phyloP scores from a whole-genome alignment of 192 early-diverging fungal species.

The Rhizophagus clarus region DNA sequence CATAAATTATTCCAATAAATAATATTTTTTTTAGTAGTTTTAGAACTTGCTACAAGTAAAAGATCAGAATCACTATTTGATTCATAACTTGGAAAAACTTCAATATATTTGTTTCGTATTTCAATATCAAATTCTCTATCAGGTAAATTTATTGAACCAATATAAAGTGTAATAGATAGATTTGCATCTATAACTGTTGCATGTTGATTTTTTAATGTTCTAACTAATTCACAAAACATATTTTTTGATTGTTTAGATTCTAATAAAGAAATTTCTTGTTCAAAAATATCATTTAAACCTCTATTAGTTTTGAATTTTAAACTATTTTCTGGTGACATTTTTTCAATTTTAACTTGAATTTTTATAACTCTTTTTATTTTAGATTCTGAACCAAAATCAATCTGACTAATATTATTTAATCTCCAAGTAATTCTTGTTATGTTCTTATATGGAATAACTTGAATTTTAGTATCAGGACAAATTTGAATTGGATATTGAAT shows the following conservation, averaged over 20 bases:
- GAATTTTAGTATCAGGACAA: neutral
- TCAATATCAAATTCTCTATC: neutral
- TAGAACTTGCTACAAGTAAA: neutral
- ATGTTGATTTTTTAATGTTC: neutral
- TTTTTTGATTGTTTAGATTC: neutral
- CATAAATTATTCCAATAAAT: neutral
- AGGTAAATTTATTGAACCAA: neutral
- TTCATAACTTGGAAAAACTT: neutral
- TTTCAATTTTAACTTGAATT: neutral
- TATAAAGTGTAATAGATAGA: neutral
- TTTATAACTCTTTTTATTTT: neutral
- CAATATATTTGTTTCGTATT: neutral
- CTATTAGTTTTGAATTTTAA: neutral
- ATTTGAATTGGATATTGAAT: neutral
- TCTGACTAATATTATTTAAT: neutral
- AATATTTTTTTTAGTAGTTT: neutral
- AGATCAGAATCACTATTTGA: neutral
- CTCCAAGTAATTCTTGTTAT: neutral
- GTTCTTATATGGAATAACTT: neutral
- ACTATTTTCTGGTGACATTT: neutral
- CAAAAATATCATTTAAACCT: neutral
- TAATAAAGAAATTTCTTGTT: neutral
- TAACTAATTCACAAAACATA: neutral
- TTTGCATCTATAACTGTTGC: neutral
- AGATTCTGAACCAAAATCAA: neutral